Evolutionary conservation across 1,139 yeast species (phyloP), one percentile per base, ranked within the genome.

Genomic region (Suhomyces bolitotheri): DNA sequence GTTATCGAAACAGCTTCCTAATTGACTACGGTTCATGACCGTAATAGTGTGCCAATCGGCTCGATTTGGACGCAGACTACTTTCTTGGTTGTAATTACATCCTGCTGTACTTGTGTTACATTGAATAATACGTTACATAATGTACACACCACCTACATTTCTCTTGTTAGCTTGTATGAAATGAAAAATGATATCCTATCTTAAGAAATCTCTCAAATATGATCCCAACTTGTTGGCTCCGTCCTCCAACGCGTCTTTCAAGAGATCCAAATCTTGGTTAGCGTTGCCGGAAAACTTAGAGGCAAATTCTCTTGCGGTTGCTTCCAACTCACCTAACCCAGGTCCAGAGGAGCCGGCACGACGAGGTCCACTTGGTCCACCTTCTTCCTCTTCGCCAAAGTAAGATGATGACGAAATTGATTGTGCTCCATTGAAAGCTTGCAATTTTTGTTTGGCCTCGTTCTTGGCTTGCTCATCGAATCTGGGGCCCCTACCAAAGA

Each of bases 161-260:
- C n/a, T n/a, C n/a, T n/a, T n/a, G n/a, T n/a, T n/a, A n/a, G n/a
- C n/a, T n/a, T n/a, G n/a, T n/a, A n/a, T n/a, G n/a, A n/a, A n/a
- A 29, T 19, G 16, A 23, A 22, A 25, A 12, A 20, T 20, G 24
- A 11, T 25, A 12, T 13, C 20, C 45, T 58, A 76, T 53, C 87
- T 71, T 54, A 89, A 66, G 56, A 86, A 87, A 56, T 89, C 96
- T 53, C 97, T 78, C 66, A 90, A 71, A 57, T 83, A 80, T 25
- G 82, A 83, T 23, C 95, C 89, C 40, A 90, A 71, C 62, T 84
- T 88, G 53, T 82, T 83, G 16, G 97, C 97, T 41, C 97, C 97
- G 48, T 81, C 89, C 60, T 90, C 97, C 47, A 92, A 73, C n/a
- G 90, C 96, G 60, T 87, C 96, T 64, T 86, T 89, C 54, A 92